phyloP scores from a whole-genome alignment of 257 asterid genomes.

The Agastache rugosa region DNA sequence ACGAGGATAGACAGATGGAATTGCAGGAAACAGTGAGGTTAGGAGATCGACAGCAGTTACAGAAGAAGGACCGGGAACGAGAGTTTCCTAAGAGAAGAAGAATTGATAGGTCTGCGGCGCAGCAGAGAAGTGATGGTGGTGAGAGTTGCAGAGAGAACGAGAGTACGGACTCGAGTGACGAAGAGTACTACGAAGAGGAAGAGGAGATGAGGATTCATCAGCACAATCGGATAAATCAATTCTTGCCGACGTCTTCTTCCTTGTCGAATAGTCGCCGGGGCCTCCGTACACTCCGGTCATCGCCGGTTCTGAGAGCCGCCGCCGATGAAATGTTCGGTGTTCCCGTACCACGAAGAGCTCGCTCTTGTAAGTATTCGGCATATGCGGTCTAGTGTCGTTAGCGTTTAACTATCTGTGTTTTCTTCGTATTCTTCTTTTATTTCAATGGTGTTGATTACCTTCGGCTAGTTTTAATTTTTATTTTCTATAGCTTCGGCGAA shows the following conservation, averaged over 20 bases:
- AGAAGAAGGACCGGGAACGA: slow-evolving; percentile 49
- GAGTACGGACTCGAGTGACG: slow-evolving; percentile 52
- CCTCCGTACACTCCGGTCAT: slow-evolving; percentile 47
- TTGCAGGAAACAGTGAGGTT: slow-evolving; percentile 53
- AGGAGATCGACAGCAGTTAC: slow-evolving; percentile 55
- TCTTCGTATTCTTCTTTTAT: neutral
- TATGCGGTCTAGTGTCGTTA: slow-evolving; percentile 8
- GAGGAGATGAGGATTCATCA: slow-evolving; percentile 41
- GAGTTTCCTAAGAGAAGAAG: slow-evolving; percentile 55
- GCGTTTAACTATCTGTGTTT: neutral
- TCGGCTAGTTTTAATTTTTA: slow-evolving; percentile 5
- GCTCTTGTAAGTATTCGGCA: slow-evolving; percentile 53
- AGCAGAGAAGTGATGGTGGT: slow-evolving; percentile 47
- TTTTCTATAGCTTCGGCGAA: slow-evolving; percentile 48
- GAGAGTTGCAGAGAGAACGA: slow-evolving; percentile 45
- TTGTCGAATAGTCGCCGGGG: slow-evolving; percentile 47
- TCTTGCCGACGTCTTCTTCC: slow-evolving; percentile 39
- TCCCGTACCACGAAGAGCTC: slow-evolving; percentile 64
- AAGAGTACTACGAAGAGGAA: slow-evolving; percentile 47
- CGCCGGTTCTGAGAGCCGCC: slow-evolving; percentile 44
- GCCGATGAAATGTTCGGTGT: slow-evolving; percentile 56
- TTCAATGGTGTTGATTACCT: slow-evolving; percentile 6
- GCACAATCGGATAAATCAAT: slow-evolving; percentile 37
- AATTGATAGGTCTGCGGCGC: slow-evolving; percentile 37
- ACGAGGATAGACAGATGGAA: slow-evolving; percentile 47